Base-by-base conservation (phyloP, 108 stramenopile genomes). In the Chaetoceros tenuissimus region DNA sequence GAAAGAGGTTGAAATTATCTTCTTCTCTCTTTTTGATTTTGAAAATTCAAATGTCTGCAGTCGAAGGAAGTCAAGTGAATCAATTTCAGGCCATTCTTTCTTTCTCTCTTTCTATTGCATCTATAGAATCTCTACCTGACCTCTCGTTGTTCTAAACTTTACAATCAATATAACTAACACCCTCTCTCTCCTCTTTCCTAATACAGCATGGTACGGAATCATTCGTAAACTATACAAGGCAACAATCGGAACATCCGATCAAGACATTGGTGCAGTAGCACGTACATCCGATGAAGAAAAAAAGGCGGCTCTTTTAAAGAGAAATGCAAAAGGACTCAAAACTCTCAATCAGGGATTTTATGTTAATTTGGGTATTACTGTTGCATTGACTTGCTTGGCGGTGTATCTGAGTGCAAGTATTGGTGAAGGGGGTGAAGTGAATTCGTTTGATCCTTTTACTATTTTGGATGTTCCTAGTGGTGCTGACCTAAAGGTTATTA, bases 391-490 rank as follows among this genome's bases (percentile, higher is more conserved):
- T 19, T 19, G 68, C 16, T 28, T 94, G 24, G 87, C 91, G 57
- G 13, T 84, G 21, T 88, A 74, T 74, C 58, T 94, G 7, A 48
- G 71, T 29, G 13, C 73, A 27, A 74, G 69, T 51, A 87, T 96
- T 23, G 72, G 77, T 28, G 50, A 59, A 10, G 81, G 94, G 53
- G 90, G 89, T 40, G 80, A 92, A 64, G 89, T 96, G 55, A 84
- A 85, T 65, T 84, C 89, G n/a, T 96, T 96, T 57, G 92, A 96
- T 70, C 95, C 95, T 30, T 96, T 85, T 64, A 46, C 59, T 48
- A 96, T 96, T 67, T 78, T 96, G 25, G 81, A 79, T 23, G 74
- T 96, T 53, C 89, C 89, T 51, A 44, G 72, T 2, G 81, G 73
- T 2, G 75, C 84, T 23, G 92, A 92, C 24, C 55, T 64, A 46